A percentile compares a stretch with the other conserved stretches of the same genome.
phyloP scores from a whole-genome alignment of 1,284 basidiomycete species.

The Ustanciosporium gigantosporum region DNA sequence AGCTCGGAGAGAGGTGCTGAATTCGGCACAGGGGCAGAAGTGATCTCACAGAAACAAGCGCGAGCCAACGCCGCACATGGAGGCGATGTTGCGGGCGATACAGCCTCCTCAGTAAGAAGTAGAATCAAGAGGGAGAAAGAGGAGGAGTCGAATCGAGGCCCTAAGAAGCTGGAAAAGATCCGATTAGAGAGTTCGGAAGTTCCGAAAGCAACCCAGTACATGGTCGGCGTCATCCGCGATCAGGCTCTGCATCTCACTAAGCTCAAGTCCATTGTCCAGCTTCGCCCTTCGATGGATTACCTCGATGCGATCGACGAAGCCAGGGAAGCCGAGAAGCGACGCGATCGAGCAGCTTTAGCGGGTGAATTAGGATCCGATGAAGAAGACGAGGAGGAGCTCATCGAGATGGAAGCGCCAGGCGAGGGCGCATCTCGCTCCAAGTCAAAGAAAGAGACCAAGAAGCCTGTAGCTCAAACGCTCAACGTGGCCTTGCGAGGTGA shows the following conservation, averaged over 20 bases:
- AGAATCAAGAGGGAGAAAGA: constrained; percentile 33
- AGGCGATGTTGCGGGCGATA: constrained; percentile 7
- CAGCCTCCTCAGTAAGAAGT: constrained; percentile 6
- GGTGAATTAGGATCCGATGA: constrained; percentile 41
- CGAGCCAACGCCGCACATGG: constrained; percentile 29
- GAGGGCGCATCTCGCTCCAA: constrained; percentile 20
- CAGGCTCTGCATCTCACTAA: constrained; percentile 55
- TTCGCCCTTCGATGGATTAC: constrained; percentile 59
- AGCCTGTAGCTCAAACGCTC: constrained; percentile 38
- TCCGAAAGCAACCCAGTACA: constrained; percentile 55
- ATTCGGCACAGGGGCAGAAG: constrained; percentile 35
- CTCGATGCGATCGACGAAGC: constrained; percentile 54
- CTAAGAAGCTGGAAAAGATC: constrained; percentile 51
- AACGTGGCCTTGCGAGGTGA: constrained; percentile 50
- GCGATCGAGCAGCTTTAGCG: constrained; percentile 39
- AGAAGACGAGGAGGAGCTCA: constrained; percentile 41
- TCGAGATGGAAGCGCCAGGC: constrained; percentile 35
- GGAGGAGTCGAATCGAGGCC: constrained; percentile 8
- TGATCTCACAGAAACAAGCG: constrained; percentile 38
- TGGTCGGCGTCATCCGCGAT: constrained; percentile 55
- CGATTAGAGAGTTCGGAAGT: constrained; percentile 51
- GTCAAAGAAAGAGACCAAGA: constrained; percentile 34
- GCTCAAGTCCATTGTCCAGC: constrained; percentile 48
- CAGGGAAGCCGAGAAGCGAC: constrained; percentile 41
- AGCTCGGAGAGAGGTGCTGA: constrained; percentile 50